Percentiles rank a stretch among this genome's conserved stretches.
These are phyloP conservation scores for Claviceps pazoutovae DNA, from an alignment of 2,329 filamentous ascomycete genomes.

Conservation along the genomic window DNA sequence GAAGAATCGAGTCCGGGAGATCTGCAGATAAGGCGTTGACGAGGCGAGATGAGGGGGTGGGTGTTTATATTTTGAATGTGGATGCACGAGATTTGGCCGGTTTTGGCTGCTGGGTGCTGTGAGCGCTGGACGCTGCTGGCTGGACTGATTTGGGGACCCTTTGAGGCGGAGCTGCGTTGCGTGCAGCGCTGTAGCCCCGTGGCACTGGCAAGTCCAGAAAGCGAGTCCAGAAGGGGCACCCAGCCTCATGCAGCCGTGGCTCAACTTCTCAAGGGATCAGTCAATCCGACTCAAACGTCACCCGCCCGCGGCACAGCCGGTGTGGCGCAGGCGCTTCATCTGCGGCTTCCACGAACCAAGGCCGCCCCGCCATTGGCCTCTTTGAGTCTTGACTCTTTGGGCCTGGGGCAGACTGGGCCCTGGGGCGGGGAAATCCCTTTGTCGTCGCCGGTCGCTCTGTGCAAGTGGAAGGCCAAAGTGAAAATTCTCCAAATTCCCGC, in stretches of 20 bases:
- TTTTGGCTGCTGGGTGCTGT: conserved; percentile 2
- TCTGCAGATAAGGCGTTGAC: conserved; percentile 11
- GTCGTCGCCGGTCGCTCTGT: too few species aligned
- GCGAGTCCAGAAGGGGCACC: background rate
- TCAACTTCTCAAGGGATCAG: too few species aligned
- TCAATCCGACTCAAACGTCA: background rate
- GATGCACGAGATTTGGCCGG: conserved; percentile 9
- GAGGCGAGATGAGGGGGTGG: conserved; percentile 14
- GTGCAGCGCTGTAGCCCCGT: too few species aligned
- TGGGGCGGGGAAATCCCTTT: too few species aligned
- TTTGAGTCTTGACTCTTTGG: background rate
- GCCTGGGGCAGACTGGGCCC: too few species aligned
- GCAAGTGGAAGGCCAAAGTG: too few species aligned
- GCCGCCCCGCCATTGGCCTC: background rate
- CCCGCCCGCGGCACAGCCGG: background rate
- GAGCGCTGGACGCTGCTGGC: background rate
- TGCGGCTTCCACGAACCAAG: background rate
- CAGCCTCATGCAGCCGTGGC: background rate
- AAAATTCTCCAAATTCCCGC: background rate
- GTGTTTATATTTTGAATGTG: conserved; percentile 20
- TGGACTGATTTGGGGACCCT: background rate
- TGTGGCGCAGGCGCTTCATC: conserved; percentile 1
- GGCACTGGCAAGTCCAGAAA: background rate
- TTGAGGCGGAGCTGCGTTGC: conserved; percentile 1
- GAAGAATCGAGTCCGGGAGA: conserved; percentile 10